Evolutionary conservation across 257 asterid species (phyloP).

Genomic region (Thymus quinquecostatus): DNA sequence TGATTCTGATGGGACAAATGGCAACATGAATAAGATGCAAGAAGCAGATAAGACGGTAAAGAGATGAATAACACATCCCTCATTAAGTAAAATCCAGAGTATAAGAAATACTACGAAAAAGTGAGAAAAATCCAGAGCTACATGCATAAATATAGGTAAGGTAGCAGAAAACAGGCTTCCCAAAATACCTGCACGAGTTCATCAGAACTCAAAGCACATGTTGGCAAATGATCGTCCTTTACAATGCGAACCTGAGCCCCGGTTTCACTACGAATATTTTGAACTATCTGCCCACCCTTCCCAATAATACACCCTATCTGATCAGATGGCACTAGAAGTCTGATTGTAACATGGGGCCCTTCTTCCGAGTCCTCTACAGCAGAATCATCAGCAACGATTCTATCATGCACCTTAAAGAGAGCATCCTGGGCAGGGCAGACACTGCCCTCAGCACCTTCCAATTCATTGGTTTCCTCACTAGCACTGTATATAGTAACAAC

Average conservation of each 20-base stretch:
- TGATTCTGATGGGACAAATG: slow-evolving; percentile 11
- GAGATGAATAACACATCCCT: background rate
- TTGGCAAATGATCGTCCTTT: slow-evolving; percentile 83
- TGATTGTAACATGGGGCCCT: slow-evolving; percentile 57
- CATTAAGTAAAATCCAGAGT: background rate
- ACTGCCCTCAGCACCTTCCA: slow-evolving; percentile 56
- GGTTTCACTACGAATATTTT: slow-evolving; percentile 74
- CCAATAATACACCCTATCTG: slow-evolving; percentile 95
- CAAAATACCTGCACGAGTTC: slow-evolving; percentile 86
- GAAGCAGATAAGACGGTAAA: background rate
- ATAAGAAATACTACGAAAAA: background rate
- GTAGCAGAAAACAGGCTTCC: slow-evolving; percentile 4
- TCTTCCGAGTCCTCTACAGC: slow-evolving; percentile 64
- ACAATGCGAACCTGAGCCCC: slow-evolving; percentile 91
- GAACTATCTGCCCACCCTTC: slow-evolving; percentile 92
- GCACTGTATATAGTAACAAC: slow-evolving; percentile 78
- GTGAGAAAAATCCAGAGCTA: background rate
- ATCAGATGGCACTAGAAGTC: slow-evolving; percentile 90
- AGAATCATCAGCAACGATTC: slow-evolving; percentile 67
- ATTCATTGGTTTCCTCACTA: slow-evolving; percentile 75
- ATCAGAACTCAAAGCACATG: slow-evolving; percentile 86
- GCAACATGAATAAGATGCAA: slow-evolving; percentile 2
- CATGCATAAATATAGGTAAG: background rate
- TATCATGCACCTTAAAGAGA: slow-evolving; percentile 85
- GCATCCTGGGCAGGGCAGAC: slow-evolving; percentile 94